Conservation (phyloP, 306 rosid species). For the Vachellia collinsii region DNA sequence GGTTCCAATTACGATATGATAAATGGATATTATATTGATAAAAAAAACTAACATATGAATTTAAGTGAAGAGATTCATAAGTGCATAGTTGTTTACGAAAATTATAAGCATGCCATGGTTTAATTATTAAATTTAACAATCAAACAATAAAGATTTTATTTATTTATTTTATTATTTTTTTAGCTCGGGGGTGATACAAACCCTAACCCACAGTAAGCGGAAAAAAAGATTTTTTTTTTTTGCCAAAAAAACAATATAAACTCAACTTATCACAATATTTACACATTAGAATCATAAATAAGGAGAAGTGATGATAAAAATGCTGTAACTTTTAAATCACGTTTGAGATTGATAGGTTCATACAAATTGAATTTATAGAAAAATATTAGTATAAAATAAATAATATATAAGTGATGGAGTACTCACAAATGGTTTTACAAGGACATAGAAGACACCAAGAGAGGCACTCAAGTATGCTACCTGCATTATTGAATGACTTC, state of each 20-base stretch:
- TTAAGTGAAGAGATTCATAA: neutral
- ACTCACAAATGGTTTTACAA: slow-evolving; percentile 81
- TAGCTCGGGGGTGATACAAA: too few species aligned
- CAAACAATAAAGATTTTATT: neutral
- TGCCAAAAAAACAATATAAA: neutral
- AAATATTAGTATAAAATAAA: neutral
- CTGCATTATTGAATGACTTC: slow-evolving; percentile 45
- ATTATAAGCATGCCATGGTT: neutral
- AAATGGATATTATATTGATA: too few species aligned
- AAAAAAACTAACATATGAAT: neutral
- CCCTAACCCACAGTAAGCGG: too few species aligned
- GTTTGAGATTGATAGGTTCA: neutral
- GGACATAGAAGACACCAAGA: slow-evolving; percentile 64
- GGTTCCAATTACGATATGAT: neutral
- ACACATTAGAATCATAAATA: neutral
- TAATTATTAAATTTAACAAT: neutral
- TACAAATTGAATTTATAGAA: neutral
- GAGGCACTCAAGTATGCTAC: slow-evolving; percentile 81
- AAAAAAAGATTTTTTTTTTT: too few species aligned
- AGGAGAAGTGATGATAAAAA: neutral
- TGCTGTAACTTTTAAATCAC: neutral
- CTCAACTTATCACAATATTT: neutral
- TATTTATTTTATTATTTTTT: too few species aligned
- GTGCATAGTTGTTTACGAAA: neutral
- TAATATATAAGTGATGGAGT: slow-evolving; percentile 7